Conservation (phyloP, 2,329 filamentous ascomycete genomes). For the Gliomastix tumulicola region DNA sequence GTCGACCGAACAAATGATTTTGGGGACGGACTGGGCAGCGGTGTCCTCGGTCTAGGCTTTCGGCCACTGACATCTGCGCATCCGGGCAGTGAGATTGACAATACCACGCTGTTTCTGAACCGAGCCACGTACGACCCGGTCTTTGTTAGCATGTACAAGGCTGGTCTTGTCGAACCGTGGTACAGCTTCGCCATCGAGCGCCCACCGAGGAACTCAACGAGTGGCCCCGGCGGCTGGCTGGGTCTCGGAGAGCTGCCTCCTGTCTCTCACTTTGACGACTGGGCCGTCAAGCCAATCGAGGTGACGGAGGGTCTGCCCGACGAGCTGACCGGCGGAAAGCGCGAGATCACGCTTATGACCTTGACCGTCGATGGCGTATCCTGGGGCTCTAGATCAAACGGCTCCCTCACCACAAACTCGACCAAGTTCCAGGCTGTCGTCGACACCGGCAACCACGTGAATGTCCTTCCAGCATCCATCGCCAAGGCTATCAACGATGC, state of each 20-base stretch:
- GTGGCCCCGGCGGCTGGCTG: constrained; percentile 10
- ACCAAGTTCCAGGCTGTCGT: constrained; percentile 30
- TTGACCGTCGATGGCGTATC: constrained; percentile 7
- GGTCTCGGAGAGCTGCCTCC: constrained; percentile 11
- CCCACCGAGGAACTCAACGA: constrained; percentile 3
- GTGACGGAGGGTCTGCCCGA: constrained; percentile 10
- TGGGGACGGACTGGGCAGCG: constrained; percentile 11
- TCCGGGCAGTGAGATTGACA: constrained; percentile 5
- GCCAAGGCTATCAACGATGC: constrained; percentile 25
- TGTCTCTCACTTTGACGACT: constrained; percentile 7
- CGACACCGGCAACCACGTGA: constrained; percentile 33
- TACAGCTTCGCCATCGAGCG: constrained; percentile 13
- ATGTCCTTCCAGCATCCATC: constrained; percentile 28
- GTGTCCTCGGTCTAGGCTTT: constrained; percentile 12
- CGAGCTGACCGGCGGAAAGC: constrained; percentile 5
- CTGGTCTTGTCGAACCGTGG: constrained; percentile 9
- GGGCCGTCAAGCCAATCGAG: constrained; percentile 9
- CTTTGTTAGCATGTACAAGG: constrained; percentile 10
- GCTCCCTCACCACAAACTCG: constrained; percentile 11
- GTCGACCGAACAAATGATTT: constrained; percentile 10
- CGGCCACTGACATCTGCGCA: constrained; percentile 12
- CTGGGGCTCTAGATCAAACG: constrained; percentile 5
- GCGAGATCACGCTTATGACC: constrained; percentile 9
- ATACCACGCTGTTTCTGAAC: constrained; percentile 6
- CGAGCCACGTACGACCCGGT: constrained; percentile 7